Percentiles rank a stretch among this genome's conserved stretches.
Conservation (phyloP, 768 basidiomycete species). For the Ramaria sp. region DNA sequence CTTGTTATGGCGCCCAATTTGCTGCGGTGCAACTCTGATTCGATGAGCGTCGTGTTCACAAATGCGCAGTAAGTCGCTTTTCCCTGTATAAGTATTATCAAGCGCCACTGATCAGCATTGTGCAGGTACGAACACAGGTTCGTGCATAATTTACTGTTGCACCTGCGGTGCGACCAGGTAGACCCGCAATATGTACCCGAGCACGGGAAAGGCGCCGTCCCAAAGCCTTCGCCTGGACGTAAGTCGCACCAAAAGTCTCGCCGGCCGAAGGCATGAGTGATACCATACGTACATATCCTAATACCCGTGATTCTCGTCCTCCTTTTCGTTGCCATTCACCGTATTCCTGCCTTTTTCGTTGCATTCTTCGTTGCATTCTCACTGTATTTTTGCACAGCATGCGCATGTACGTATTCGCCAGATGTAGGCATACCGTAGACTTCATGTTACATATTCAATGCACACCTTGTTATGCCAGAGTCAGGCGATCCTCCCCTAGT, state of each 20-base stretch:
- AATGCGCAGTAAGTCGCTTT: conserved; percentile 67
- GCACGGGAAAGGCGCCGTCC: conserved; percentile 61
- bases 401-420: neutral
- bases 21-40: conserved; percentile 75
- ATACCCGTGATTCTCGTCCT: neutral
- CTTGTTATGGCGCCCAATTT: conserved; percentile 90
- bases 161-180: conserved; percentile 66
- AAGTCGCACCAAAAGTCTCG: conserved; percentile 4
- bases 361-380: no score
- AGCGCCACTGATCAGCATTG: neutral
- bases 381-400: neutral
- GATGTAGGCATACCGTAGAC: neutral
- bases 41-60: conserved; percentile 82
- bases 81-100: neutral
- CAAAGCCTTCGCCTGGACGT: neutral
- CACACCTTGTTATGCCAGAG: neutral
- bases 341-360: neutral
- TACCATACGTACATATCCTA: neutral
- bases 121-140: conserved; percentile 79
- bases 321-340: neutral
- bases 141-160: conserved; percentile 71
- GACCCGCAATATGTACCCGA: conserved; percentile 68
- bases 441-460: no score
- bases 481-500: neutral
- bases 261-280: neutral